phyloP scores from a whole-genome alignment of 2,329 filamentous ascomycete genomes.

The Epichloe sibirici region DNA sequence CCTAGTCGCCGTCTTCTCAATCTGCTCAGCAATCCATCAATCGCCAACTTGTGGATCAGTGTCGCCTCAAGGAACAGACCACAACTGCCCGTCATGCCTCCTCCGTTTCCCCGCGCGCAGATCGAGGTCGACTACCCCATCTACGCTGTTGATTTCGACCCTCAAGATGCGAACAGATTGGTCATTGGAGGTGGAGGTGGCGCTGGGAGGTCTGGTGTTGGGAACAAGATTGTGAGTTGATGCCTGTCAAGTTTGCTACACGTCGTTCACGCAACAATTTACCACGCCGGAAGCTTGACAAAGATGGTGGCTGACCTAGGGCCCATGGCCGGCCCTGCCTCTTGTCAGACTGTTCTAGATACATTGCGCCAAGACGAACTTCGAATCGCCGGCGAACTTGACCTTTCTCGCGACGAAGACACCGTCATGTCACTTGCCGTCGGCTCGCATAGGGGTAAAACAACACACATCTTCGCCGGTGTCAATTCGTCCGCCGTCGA shows the following conservation, averaged over 20 bases:
- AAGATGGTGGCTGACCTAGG: background rate
- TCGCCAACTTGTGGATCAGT: background rate
- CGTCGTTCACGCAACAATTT: background rate
- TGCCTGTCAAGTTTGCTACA: background rate
- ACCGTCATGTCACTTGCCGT: slow-evolving; percentile 74
- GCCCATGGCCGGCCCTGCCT: background rate
- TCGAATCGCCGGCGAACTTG: slow-evolving; percentile 56
- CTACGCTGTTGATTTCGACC: slow-evolving; percentile 81
- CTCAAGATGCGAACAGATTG: slow-evolving; percentile 60
- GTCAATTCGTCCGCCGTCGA: slow-evolving; percentile 71
- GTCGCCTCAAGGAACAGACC: background rate
- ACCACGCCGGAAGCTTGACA: background rate
- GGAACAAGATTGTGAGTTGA: slow-evolving; percentile 67
- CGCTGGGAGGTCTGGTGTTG: slow-evolving; percentile 65
- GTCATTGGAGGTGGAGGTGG: slow-evolving; percentile 83
- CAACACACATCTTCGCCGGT: slow-evolving; percentile 52
- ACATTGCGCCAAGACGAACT: slow-evolving; percentile 52
- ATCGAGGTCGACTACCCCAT: slow-evolving; percentile 69
- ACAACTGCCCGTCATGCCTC: slow-evolving; percentile 19
- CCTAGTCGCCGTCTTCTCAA: background rate
- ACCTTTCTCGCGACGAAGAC: slow-evolving; percentile 75
- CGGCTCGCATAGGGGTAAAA: slow-evolving; percentile 46
- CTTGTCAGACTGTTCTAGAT: slow-evolving; percentile 54
- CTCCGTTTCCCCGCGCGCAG: slow-evolving; percentile 40
- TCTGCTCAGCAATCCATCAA: background rate